These are phyloP conservation scores for Spirogloea muscicola DNA, from an alignment of 139 green algal genomes.

Conservation along the genomic window DNA sequence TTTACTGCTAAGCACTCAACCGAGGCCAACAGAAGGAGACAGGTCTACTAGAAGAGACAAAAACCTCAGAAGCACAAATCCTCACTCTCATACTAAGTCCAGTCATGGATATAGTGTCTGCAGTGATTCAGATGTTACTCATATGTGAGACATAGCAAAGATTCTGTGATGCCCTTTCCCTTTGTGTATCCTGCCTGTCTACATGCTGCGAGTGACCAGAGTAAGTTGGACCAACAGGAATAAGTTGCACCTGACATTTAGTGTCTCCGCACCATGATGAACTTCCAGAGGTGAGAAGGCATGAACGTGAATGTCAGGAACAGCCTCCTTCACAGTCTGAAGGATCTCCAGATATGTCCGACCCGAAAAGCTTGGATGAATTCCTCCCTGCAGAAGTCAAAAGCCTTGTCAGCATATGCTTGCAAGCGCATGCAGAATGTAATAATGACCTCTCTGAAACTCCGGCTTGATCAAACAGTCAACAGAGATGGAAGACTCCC, in stretches of 20 bases:
- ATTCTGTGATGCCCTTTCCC: too few relatives aligned
- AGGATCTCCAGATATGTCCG: conserved; percentile 75
- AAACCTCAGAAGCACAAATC: too few relatives aligned
- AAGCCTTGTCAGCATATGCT: neutral
- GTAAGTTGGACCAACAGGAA: neutral
- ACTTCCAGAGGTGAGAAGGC: conserved; percentile 78
- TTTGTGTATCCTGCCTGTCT: too few relatives aligned
- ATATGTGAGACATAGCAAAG: too few relatives aligned
- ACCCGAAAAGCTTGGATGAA: conserved; percentile 82
- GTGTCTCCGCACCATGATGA: conserved; percentile 49
- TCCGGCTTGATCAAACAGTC: too few relatives aligned
- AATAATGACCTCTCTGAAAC: neutral
- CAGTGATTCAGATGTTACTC: too few relatives aligned
- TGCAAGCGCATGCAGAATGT: neutral
- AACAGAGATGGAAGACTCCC: neutral
- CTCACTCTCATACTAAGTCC: too few relatives aligned
- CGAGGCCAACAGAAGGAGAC: too few relatives aligned
- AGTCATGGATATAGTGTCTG: too few relatives aligned
- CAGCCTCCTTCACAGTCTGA: conserved; percentile 63
- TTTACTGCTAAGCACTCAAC: too few relatives aligned
- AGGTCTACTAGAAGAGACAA: too few relatives aligned
- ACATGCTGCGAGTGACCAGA: neutral
- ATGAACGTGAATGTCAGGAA: conserved; percentile 79
- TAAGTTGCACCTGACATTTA: conserved; percentile 14
- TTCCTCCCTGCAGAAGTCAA: conserved; percentile 79